Evolutionary conservation across 2,329 filamentous ascomycete genomes (phyloP), one percentile per base, ranked within the genome.

Genomic region (Alternaria sp.): DNA sequence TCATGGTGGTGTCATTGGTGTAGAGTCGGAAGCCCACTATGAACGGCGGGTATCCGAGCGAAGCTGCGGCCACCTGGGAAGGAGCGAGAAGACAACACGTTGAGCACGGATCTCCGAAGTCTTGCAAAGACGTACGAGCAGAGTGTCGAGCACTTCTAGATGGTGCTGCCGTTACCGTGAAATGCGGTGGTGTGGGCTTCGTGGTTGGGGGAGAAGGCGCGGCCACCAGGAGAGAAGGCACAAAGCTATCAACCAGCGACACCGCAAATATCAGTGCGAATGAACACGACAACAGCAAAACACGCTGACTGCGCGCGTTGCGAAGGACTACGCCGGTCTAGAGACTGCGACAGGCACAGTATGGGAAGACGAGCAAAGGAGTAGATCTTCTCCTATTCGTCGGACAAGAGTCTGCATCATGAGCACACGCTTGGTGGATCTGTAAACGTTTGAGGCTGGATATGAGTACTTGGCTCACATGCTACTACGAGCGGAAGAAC

Each of bases 171-270:
- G 22, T 40, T 14, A 16, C 34, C 18, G 53, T 55, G n/a, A 11
- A 55, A 53, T 30, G 43, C 14, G 16, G 43, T 48, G 30, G 32
- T 40, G 40, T 55, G 28, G 30, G 36, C 41, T 25, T 40, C 45
- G 36, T 44, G 38, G 36, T 27, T 51, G 45, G 45, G 44, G 44
- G 18, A 36, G 45, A 50, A 43, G 36, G 27, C 27, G 28, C 45
- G 16, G 45, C 46, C 27, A 38, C 46, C 30, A 43, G 20, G 27
- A 43, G 28, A 38, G 28, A 57, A 32, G 32, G 25, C 54, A 43
- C 28, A 25, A 28, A n/a, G 34, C 45, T 57, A 27, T 11, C 46
- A 2, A 27, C 28, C 52, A 44, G 54, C 54, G 36, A 28, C 54
- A 49, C 30, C 45, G 27, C 45, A 30, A 38, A 50, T 5, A 32